phyloP scores from a whole-genome alignment of 371 early-diverging fungal genomes.

The Mortierella sp. region DNA sequence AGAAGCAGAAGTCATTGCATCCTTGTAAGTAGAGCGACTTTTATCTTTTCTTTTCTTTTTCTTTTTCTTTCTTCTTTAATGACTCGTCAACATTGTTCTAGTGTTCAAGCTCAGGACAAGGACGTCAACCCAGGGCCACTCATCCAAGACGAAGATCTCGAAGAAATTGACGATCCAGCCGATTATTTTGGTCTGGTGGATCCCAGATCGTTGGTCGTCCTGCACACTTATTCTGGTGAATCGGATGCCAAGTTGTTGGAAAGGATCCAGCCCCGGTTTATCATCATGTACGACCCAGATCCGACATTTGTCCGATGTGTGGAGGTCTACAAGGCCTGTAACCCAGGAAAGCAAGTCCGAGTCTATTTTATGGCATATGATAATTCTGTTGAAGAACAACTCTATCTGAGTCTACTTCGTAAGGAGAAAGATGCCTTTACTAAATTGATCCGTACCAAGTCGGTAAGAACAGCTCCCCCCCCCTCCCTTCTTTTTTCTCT shows the following conservation, averaged over 20 bases:
- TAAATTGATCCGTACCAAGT: slow-evolving; percentile 89
- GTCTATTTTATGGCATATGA: slow-evolving; percentile 95
- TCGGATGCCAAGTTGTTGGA: slow-evolving; percentile 66
- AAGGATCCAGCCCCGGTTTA: slow-evolving; percentile 77
- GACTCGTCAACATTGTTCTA: not conserved
- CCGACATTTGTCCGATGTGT: slow-evolving; percentile 87
- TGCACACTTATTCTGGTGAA: slow-evolving; percentile 73
- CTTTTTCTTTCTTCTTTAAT: not conserved
- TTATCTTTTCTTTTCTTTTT: not conserved
- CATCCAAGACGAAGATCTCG: slow-evolving; percentile 12
- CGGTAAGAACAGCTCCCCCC: slow-evolving; percentile 62
- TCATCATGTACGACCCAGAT: slow-evolving; percentile 93
- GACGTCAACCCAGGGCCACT: not conserved
- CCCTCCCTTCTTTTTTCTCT: too few species aligned
- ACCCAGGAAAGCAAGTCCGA: slow-evolving; percentile 66
- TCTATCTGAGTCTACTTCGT: slow-evolving; percentile 84
- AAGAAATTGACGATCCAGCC: slow-evolving; percentile 50
- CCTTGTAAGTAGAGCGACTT: slow-evolving; percentile 43
- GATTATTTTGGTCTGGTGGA: slow-evolving; percentile 55
- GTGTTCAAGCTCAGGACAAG: not conserved
- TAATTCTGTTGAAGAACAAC: slow-evolving; percentile 96
- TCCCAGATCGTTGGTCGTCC: slow-evolving; percentile 55
- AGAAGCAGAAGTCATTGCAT: slow-evolving; percentile 60
- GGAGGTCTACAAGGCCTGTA: slow-evolving; percentile 81
- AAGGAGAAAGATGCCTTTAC: slow-evolving; percentile 96